Base-by-base conservation (phyloP, 306 rosid species). In the Cucurbita moschata region DNA sequence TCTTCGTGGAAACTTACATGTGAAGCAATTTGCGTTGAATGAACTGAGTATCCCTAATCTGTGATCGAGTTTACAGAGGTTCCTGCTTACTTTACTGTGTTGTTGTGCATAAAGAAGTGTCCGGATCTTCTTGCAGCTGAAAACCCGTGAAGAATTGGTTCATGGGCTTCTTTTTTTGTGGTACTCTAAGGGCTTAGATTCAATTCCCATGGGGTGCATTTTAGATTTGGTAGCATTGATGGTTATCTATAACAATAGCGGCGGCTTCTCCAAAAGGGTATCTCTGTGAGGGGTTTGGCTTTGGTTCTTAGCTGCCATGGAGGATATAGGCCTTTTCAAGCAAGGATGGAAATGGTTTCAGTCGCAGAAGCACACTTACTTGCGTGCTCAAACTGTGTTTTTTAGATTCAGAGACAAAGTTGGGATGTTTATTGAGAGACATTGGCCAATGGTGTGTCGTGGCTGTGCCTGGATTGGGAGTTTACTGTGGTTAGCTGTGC, bases 301-400 rank as follows among this genome's bases (percentile, higher is more conserved):
- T 42, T 43, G 72, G 72, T 66, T 43, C 42, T 11, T 74, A 44
- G 68, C 15, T 63, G 81, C 85, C 77, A 92, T 92, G 98, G 96
- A 92, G 84, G 96, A 92, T 64, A 86, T 92, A 71, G 86, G 96
- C 73, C 81, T 92, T 74, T 88, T 90, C 64, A 88, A 88, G 68
- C 98, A 92, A 81, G 90, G 80, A 43, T 90, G 96, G 96, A 85
- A 86, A 82, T 92, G 98, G 96, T 80, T 92, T 78, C 84, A 79
- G 55, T 87, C 84, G 0, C 96, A 88, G 76, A 92, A 87, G 74
- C 91, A 82, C 30, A 66, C 87, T 3, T 90, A 80, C 66, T 82
- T 79, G 61, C 89, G 83, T 2, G 88, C 81, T 8, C 79, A 61
- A 76, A 81, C 79, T 7, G 82, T 64, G 0, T 76, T 85, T 56